These are phyloP conservation scores for Leishmania tropica DNA, from an alignment of 208 protist species.

Conservation along the genomic window DNA sequence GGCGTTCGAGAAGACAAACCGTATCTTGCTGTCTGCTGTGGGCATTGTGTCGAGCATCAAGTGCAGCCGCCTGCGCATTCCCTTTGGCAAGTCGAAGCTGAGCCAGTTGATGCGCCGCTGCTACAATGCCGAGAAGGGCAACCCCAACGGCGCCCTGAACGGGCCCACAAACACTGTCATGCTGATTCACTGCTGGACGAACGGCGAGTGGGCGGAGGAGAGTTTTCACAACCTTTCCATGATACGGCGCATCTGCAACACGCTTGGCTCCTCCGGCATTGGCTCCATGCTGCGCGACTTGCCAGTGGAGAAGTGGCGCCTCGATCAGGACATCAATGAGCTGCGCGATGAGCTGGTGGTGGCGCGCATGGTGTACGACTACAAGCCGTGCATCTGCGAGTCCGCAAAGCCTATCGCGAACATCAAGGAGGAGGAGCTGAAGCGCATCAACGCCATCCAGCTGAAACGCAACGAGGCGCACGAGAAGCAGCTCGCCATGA, in stretches of 20 bases:
- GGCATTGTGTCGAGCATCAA: conserved; percentile 91
- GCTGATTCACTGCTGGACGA: conserved; percentile 84
- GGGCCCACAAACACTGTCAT: conserved; percentile 77
- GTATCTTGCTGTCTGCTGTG: conserved; percentile 69
- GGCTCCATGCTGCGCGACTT: conserved; percentile 89
- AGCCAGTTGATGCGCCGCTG: conserved; percentile 86
- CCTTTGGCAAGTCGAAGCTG: conserved; percentile 93
- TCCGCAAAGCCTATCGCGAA: conserved; percentile 80
- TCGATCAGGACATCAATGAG: conserved; percentile 90
- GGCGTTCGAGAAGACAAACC: conserved; percentile 80
- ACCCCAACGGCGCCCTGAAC: conserved; percentile 70
- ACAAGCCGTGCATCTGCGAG: conserved; percentile 91
- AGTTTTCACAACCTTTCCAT: conserved; percentile 87
- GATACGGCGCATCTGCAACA: conserved; percentile 80
- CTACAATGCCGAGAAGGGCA: conserved; percentile 92
- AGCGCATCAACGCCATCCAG: conserved; percentile 80
- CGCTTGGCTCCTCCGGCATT: conserved; percentile 80
- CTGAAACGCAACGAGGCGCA: conserved; percentile 72
- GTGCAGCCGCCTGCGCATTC: conserved; percentile 89
- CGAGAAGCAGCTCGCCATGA: conserved; percentile 71
- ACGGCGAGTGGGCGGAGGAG: conserved; percentile 87
- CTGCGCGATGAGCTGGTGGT: conserved; percentile 88
- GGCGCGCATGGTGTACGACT: conserved; percentile 88
- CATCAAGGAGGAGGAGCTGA: conserved; percentile 89
- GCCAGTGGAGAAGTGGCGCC: conserved; percentile 89